Evolutionary conservation across 2,329 filamentous ascomycete species (phyloP), one percentile per base, ranked within the genome.

Genomic region (Xylaria multiplex): DNA sequence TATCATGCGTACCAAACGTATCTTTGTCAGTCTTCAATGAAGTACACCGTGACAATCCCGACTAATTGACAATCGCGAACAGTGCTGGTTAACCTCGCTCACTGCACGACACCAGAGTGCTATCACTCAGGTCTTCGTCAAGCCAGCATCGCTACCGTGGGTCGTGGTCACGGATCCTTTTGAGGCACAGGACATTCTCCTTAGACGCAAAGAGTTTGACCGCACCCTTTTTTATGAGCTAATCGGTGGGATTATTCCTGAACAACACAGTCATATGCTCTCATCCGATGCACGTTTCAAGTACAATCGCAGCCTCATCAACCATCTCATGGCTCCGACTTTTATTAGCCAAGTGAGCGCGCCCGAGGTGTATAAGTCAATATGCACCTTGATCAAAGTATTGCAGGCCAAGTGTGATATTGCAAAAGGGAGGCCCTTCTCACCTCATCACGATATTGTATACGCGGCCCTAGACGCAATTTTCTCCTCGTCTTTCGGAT

Each of bases 41-140:
- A 6, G 2, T 1, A n/a, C 42, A 13, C 14, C 2, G 6, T 65
- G 11, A 22, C 6, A 14, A 54, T 27, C 19, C 30, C 11, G 19
- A 35, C n/a, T 56, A 3, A 30, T 48, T 52, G 32, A 62, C 24
- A 22, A 30, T 54, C 30, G 6, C 1, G 32, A n/a, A 37, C 11
- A 76, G 72, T 78, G 60, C 68, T 77, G 66, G 73, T 70, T 74
- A 56, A 77, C 73, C 8, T 75, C 75, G n/a, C 67, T 78, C 13
- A 75, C 73, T 2, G 63, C 63, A 22, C 73, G 73, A 9, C 76
- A 79, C 53, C 68, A 79, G 6, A 78, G 78, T 11, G 81, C 82
- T 0, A 77, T 86, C 63, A 72, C 80, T 6, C 85, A 87, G 69
- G 73, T 82, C 6, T 86, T 85, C 70, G 71, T 84, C 59, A 73